A percentile compares a stretch with the other conserved stretches of the same genome.
Evolutionary conservation across 768 basidiomycete genomes (phyloP).

Genomic region (Leccinum boreale): DNA sequence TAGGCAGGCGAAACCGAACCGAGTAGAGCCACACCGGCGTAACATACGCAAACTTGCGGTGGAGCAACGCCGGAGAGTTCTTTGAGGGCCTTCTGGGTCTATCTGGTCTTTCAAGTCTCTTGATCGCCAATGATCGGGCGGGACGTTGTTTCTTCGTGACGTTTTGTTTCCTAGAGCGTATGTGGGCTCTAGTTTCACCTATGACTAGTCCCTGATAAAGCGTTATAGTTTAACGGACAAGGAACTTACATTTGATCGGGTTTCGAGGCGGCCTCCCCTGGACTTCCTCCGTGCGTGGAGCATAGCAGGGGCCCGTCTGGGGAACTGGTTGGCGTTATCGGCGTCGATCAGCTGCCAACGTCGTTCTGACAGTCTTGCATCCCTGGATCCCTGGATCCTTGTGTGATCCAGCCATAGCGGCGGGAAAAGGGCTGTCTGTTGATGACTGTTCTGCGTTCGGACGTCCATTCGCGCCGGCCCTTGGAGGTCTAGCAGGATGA

Average conservation of each 20-base stretch:
- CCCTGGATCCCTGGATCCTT: not conserved
- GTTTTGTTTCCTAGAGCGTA: not conserved
- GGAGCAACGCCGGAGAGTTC: not conserved
- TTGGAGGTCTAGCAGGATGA: too few species aligned
- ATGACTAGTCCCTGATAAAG: not conserved
- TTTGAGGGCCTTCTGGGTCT: too few species aligned
- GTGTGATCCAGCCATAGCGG: not conserved
- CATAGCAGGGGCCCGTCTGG: not conserved
- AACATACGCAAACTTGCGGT: not conserved
- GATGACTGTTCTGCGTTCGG: not conserved
- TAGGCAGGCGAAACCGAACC: not conserved
- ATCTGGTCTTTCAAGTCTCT: not conserved
- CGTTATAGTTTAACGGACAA: not conserved
- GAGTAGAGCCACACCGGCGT: not conserved
- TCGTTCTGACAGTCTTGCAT: not conserved
- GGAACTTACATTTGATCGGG: not conserved
- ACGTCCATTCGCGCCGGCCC: not conserved
- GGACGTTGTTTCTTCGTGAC: not conserved
- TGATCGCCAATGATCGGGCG: not conserved
- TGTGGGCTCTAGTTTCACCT: not conserved
- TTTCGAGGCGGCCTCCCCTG: not conserved
- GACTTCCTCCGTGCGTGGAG: not conserved
- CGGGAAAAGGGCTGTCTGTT: not conserved
- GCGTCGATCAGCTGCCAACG: not conserved
- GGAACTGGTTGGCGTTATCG: not conserved